Conservation (phyloP, 2,329 filamentous ascomycete species). For the Neofusicoccum cordaticola region DNA sequence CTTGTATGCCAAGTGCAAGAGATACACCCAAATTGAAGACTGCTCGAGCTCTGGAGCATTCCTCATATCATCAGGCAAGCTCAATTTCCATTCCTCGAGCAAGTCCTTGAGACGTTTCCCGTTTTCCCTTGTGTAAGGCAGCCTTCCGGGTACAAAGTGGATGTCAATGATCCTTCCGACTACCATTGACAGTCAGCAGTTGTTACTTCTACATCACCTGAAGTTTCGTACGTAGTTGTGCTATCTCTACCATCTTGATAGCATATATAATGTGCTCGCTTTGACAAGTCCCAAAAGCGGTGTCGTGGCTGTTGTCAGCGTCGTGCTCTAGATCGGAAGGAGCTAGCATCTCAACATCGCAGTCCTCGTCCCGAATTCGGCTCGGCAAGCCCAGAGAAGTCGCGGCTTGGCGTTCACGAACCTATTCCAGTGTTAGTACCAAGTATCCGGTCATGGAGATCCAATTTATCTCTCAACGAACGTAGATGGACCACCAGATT, state of each 20-base stretch:
- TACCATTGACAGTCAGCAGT: not conserved
- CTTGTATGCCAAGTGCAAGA: conserved; percentile 2
- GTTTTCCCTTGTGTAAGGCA: not conserved
- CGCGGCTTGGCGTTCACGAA: conserved; percentile 49
- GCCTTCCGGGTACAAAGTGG: not conserved
- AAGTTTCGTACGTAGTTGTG: not conserved
- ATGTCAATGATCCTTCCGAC: not conserved
- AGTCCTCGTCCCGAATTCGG: conserved; percentile 50
- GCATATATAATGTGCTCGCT: conserved; percentile 29
- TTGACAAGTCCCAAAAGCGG: conserved; percentile 31
- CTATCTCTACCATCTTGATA: not conserved
- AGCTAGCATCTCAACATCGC: conserved; percentile 43
- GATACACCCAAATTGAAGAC: not conserved
- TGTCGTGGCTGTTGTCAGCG: conserved; percentile 24
- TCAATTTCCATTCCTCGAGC: not conserved
- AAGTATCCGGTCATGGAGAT: not conserved
- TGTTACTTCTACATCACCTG: not conserved
- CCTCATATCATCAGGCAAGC: not conserved
- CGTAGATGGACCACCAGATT: conserved; percentile 56
- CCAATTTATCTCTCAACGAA: not conserved
- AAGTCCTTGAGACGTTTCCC: not conserved
- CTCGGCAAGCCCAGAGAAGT: conserved; percentile 47
- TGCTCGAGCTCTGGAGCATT: not conserved
- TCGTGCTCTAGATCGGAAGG: conserved; percentile 38
- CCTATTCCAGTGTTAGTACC: conserved; percentile 27